Percentiles rank a stretch among this genome's conserved stretches.
Conservation (phyloP, 495 filamentous ascomycete genomes). For the Usnea hakonensis region DNA sequence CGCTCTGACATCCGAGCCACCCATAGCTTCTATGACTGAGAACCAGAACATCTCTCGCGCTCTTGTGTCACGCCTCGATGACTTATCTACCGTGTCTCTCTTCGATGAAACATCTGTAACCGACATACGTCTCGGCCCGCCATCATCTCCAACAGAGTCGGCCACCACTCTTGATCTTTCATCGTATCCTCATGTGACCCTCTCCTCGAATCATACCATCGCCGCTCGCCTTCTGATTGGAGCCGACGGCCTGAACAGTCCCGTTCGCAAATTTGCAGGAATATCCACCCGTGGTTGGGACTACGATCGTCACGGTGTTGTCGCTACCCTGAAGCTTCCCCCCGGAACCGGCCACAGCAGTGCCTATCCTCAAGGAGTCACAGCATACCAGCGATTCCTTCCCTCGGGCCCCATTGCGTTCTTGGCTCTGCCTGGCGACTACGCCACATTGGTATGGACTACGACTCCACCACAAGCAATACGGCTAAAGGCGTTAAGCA, state of each 20-base stretch:
- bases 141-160: slow-evolving; percentile 33
- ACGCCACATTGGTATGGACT: slow-evolving; percentile 86
- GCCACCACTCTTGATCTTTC: slow-evolving; percentile 64
- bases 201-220: slow-evolving; percentile 51
- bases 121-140: slow-evolving; percentile 60
- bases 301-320: slow-evolving; percentile 81
- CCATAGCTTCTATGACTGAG: slow-evolving; percentile 94
- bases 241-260: slow-evolving; percentile 90
- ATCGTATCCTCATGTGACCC: slow-evolving; percentile 75
- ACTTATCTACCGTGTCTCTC: slow-evolving; percentile 58
- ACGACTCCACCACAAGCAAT: slow-evolving; percentile 72
- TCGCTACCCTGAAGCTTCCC: slow-evolving; percentile 69
- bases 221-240: slow-evolving; percentile 81
- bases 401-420: slow-evolving; percentile 87
- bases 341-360: slow-evolving; percentile 28
- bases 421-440: slow-evolving; percentile 76
- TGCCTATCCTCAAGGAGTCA: slow-evolving; percentile 36
- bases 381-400: slow-evolving; percentile 91
- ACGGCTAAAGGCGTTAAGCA: slow-evolving; percentile 64
- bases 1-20: slow-evolving; percentile 46
- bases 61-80: slow-evolving; percentile 60
- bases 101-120: slow-evolving; percentile 71
- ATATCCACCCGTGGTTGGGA: slow-evolving; percentile 87
- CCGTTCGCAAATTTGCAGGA: slow-evolving; percentile 80
- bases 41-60: slow-evolving; percentile 80